Evolutionary conservation across 305 asterid species (phyloP), one percentile per base, ranked within the genome.

Genomic region (Ajuga reptans): DNA sequence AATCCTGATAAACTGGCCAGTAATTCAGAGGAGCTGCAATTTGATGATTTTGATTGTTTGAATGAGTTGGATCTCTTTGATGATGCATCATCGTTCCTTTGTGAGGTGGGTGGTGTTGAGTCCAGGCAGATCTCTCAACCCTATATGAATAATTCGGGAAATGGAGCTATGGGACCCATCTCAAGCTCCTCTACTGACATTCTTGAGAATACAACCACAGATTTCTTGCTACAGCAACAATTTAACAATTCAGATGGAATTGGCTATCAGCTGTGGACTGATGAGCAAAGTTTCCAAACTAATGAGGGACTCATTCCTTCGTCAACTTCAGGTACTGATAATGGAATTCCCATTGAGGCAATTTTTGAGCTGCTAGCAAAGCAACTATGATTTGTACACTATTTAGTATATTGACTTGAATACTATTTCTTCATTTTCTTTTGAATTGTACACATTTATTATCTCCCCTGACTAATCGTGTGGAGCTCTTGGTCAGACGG

Each of bases 401-500:
- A 68, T 67, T 62, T 68, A 51, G 37, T 50, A 0, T 6, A 7
- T 54, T 27, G 34, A 24, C 15, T 51, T 12, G 21, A 11, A 54
- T 53, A 41, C 67, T 56, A 59, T 55, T 59, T 63, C 47, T 18
- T 50, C 31, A 59, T 54, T 14, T 15, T 71, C 43, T 43, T 3
- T 6, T 37, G 62, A 64, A 53, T 65, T 64, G 56, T 58, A 45
- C 51, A 64, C 46, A 37, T 72, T 70, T 78, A 36, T 73, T 66
- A 54, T 69, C 21, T 72, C 69, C 74, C 68, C 69, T 73, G 47
- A 68, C 89, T 84, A 73, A 83, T 16, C 75, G 77, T 9, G 15
- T 75, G 58, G 92, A 82, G 93, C 87, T 87, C 92, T 84, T 87
- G 96, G 71, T 79, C 90, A 84, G 98, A 90, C 84, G 92, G 86